Evolutionary conservation across 129 eudicot species (phyloP).

Genomic region (Sambucus nigra): DNA sequence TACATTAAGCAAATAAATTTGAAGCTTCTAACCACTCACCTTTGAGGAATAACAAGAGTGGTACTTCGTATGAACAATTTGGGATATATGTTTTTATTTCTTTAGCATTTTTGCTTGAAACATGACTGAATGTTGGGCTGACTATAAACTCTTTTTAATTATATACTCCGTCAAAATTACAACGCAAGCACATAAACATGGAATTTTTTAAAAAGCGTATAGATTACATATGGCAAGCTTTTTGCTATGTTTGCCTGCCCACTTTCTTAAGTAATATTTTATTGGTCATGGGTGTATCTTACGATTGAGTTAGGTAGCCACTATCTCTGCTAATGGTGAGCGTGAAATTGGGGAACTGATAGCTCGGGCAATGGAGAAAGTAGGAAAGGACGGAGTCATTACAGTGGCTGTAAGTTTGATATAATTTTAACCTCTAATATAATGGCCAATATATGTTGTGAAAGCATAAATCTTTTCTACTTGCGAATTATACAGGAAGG

Average conservation of each 20-base stretch:
- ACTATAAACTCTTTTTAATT: not conserved
- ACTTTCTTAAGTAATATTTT: not conserved
- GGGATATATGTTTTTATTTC: not conserved
- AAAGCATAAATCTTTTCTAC: not conserved
- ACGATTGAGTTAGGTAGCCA: conserved; percentile 55
- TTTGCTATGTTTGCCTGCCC: not conserved
- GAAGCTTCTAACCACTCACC: not conserved
- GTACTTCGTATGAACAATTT: not conserved
- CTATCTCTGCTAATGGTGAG: conserved; percentile 95
- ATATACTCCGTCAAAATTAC: not conserved
- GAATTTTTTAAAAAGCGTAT: not conserved
- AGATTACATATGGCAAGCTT: not conserved
- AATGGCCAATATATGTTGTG: not conserved
- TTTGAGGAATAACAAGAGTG: not conserved
- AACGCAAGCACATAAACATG: not conserved
- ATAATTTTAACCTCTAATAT: not conserved
- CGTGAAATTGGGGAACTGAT: conserved; percentile 82
- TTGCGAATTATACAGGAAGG: conserved; percentile 54
- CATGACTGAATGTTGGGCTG: not conserved
- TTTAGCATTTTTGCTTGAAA: not conserved
- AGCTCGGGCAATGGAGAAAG: conserved; percentile 96
- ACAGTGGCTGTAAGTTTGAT: conserved; percentile 65
- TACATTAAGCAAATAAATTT: not conserved
- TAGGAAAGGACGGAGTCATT: conserved; percentile 93
- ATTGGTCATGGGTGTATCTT: not conserved